These are phyloP conservation scores for Diaporthe ilicicola DNA, from an alignment of 2,329 filamentous ascomycete genomes.

Conservation along the genomic window DNA sequence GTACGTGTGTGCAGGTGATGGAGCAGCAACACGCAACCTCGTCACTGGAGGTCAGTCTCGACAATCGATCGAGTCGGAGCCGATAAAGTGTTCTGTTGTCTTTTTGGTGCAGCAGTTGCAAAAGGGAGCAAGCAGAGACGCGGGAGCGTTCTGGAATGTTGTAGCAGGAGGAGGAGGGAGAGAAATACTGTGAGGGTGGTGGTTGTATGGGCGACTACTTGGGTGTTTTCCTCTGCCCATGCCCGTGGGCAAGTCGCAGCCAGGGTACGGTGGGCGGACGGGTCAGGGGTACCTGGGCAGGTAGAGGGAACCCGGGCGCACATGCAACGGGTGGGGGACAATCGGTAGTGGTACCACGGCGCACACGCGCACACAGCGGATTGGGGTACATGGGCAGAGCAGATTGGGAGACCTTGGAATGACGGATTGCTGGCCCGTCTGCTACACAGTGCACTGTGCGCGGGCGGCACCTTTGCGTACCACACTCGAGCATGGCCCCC, in stretches of 20 bases:
- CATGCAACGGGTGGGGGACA: neutral
- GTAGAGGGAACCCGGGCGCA: neutral
- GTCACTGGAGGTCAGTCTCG: neutral
- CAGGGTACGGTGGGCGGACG: neutral
- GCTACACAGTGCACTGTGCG: conserved; percentile 23
- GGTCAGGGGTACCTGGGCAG: neutral
- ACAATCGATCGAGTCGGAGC: neutral
- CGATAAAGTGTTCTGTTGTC: neutral
- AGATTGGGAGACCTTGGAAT: conserved; percentile 14
- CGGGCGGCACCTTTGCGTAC: neutral
- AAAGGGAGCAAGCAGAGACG: conserved; percentile 19
- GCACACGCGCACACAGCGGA: neutral
- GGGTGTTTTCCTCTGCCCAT: conserved; percentile 18
- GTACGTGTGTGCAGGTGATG: neutral
- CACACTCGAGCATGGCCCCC: neutral
- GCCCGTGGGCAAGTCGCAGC: neutral
- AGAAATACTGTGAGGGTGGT: conserved; percentile 13
- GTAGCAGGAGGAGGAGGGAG: conserved; percentile 14
- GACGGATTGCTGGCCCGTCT: conserved; percentile 23
- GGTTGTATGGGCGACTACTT: conserved; percentile 9
- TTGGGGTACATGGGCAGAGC: conserved; percentile 4
- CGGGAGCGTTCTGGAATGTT: conserved; percentile 26
- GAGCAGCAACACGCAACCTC: neutral
- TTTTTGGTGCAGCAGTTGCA: neutral
- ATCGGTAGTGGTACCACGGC: neutral